Base-by-base conservation (phyloP, 1,284 basidiomycete species). In the Ganoderma leucocontextum region DNA sequence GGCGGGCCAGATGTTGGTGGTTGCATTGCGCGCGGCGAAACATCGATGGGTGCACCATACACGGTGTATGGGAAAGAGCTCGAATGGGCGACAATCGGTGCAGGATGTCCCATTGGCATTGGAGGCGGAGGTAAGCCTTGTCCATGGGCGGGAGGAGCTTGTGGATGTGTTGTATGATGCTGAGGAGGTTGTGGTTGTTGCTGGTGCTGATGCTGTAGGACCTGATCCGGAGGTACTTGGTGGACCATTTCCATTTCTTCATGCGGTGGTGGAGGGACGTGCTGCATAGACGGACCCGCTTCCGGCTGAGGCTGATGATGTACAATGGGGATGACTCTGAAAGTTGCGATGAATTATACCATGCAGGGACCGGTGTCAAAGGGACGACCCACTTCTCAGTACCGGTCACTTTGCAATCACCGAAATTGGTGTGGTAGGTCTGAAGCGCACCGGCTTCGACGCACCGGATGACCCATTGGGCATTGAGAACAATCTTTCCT, bases 351-450 rank as follows among this genome's bases (percentile, higher is more conserved):
- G 25, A 68, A 60, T 41, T 66, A 53, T 42, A 65, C 3, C 13
- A 13, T 12, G 17, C 38, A 13, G 22, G 33, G 29, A 49, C 9
- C 13, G 47, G 66, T 60, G 55, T 58, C 57, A 59, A 60, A 19
- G 65, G 64, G 58, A 38, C 36, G 22, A 67, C 75, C 49, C 78
- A 94, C 92, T 82, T 80, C 79, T 94, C 93, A 38, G 81, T 84
- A n/a, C 93, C 93, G 17, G 85, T 89, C 35, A 95, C 87, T 80
- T 90, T 94, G 74, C 91, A 94, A 29, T 87, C 90, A 19, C 90
- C 92, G 87, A 90, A 95, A 74, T 92, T 89, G 67, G 82, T 87
- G 65, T 88, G 85, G 74, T 89, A 94, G 0, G 90, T 92, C 77
- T 92, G 91, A 55, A 95, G 82, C 57, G 85, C 83, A 63, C 87